These are phyloP conservation scores for Pseudonitzschia pungens DNA, from an alignment of 108 stramenopile species.

Conservation along the genomic window DNA sequence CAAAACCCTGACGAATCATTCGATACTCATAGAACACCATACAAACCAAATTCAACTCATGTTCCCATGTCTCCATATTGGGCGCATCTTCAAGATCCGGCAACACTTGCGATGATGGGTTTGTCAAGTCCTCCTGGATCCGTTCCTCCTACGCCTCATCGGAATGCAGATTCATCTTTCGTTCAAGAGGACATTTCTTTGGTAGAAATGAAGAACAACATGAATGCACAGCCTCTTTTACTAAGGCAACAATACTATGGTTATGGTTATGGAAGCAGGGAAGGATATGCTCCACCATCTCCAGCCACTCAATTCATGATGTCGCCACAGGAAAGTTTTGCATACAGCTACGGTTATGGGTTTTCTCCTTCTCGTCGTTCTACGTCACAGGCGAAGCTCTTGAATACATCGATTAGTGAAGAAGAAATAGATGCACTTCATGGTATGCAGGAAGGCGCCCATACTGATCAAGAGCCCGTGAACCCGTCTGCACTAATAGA, in stretches of 20 bases:
- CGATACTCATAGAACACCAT: slow-evolving; percentile 34
- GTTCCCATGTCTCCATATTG: slow-evolving; percentile 50
- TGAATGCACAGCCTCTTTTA: slow-evolving; percentile 49
- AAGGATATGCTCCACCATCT: slow-evolving; percentile 52
- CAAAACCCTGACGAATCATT: slow-evolving; percentile 15
- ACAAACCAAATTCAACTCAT: slow-evolving; percentile 27
- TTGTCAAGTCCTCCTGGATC: slow-evolving; percentile 38
- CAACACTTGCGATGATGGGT: slow-evolving; percentile 46
- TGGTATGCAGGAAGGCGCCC: slow-evolving; percentile 11
- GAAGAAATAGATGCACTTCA: slow-evolving; percentile 13
- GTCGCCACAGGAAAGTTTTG: slow-evolving; percentile 48
- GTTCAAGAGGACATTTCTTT: slow-evolving; percentile 14
- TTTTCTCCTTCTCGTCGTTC: slow-evolving; percentile 14
- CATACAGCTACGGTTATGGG: slow-evolving; percentile 43
- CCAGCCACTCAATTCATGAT: slow-evolving; percentile 69
- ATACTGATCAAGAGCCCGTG: not conserved
- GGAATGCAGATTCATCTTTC: slow-evolving; percentile 1
- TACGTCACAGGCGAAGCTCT: not conserved
- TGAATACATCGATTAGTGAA: slow-evolving; percentile 21
- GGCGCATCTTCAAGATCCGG: slow-evolving; percentile 51
- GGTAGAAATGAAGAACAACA: slow-evolving; percentile 20
- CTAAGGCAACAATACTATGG: slow-evolving; percentile 33
- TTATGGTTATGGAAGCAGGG: slow-evolving; percentile 33
- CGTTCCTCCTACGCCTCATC: slow-evolving; percentile 28
- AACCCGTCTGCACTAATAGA: too few species aligned